Base-by-base conservation (phyloP, 345 rosid genomes). In the Passiflora organensis region DNA sequence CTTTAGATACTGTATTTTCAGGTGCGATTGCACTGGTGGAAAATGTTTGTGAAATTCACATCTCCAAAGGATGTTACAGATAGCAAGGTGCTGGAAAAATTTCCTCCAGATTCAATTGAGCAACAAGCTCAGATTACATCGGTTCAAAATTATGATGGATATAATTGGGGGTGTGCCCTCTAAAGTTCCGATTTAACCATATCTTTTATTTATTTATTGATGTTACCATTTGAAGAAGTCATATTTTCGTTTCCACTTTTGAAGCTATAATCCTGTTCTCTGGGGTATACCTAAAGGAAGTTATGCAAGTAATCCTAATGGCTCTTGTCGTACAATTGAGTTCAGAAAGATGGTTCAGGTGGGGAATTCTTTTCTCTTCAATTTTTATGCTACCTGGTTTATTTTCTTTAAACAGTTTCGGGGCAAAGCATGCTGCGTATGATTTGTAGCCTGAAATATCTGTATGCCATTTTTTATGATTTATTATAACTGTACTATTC, bases 201-300 rank as follows among this genome's bases (percentile, higher is more conserved):
- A 58, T 9, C 19, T 53, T 3, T 25, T 32, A 41, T 34, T 36
- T 37, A 10, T 43, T 65, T 42, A 25, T 22, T 49, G 13, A 32
- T 14, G 47, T 32, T 5, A 38, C 13, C 37, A 17, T 58, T 48
- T 50, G 37, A 23, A 23, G 48, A 37, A 23, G 5, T 51, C 34
- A 47, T 65, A 16, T 34, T 59, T 42, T 16, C 34, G 17, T 18
- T 46, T 72, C 68, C 42, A 58, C 52, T 68, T 58, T 9, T 60
- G 76, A 65, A 87, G 98, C 76, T 91, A 91, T 71, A 83, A 91
- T 85, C 98, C 96, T 55, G 86, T 85, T 62, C 82, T 91, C 24
- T 87, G 95, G 96, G 96, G 95, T 45, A 89, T 85, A 65, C 96
- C 98, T 32, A 91, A 91, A 75, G 98, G 98, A 80, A 87, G 96